phyloP scores from a whole-genome alignment of 805 yeast genomes.

The Ogataea nitratoaversa region DNA sequence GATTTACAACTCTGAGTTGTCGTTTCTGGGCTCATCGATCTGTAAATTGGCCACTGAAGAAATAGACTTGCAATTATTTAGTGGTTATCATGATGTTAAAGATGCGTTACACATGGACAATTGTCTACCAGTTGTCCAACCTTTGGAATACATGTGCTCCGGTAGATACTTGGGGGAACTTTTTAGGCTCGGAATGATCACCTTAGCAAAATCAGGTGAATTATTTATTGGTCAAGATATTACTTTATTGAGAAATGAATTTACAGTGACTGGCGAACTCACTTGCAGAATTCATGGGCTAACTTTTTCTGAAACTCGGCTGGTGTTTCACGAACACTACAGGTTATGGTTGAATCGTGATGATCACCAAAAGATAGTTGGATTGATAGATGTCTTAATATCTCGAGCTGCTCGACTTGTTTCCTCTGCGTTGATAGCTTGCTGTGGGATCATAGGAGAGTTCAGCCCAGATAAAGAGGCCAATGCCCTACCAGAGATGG shows the following conservation, averaged over 20 bases:
- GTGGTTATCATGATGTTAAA: conserved; percentile 1
- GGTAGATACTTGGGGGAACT: conserved; percentile 57
- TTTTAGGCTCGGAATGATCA: conserved; percentile 39
- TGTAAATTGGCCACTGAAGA: conserved; percentile 37
- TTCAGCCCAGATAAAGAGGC: not conserved
- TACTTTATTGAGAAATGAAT: not conserved
- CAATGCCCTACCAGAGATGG: conserved; percentile 14
- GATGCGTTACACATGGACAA: conserved; percentile 28
- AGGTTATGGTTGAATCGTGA: not conserved
- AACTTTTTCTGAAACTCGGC: conserved; percentile 1
- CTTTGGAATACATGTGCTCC: conserved; percentile 49
- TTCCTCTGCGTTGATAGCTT: conserved; percentile 38
- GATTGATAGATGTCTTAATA: conserved; percentile 35
- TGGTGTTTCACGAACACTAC: not conserved
- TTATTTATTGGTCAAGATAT: conserved; percentile 6
- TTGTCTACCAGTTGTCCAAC: too few species aligned
- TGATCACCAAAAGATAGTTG: conserved; percentile 7
- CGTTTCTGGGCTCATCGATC: conserved; percentile 47
- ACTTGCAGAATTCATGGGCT: conserved; percentile 37
- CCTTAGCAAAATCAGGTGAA: conserved; percentile 24
- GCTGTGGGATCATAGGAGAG: conserved; percentile 26
- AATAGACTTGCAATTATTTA: conserved; percentile 32
- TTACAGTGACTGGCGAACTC: conserved; percentile 33
- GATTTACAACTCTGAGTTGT: conserved; percentile 49
- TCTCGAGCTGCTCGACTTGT: conserved; percentile 42